Base-by-base conservation (phyloP, 495 filamentous ascomycete genomes). In the Wilcoxina mikolae region DNA sequence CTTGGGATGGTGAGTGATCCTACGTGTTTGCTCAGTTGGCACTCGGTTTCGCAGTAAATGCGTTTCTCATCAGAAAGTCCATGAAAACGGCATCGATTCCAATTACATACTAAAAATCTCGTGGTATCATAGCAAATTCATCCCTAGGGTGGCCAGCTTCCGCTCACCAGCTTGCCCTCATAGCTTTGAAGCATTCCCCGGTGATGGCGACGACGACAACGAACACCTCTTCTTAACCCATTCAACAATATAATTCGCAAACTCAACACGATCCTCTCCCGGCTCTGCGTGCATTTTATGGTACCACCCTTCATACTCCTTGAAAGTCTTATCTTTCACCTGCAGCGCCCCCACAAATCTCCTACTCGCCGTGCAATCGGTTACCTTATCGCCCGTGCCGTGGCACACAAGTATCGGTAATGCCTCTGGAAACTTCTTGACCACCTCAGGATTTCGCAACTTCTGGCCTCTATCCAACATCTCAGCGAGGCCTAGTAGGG, bases 261-360 rank as follows among this genome's bases (percentile, higher is more conserved):
- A 91, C 45, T 70, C 71, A 48, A 74, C 69, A 57, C 73, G 75
- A 55, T 78, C 73, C 18, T 84, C 68, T 26, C 73, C 66, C 54
- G 79, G 71, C 56, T 94, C 88, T 1, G 74, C 74, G 69, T 91
- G 85, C 60, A 94, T 66, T 69, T 79, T 78, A 68, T 94, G 88
- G 65, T 74, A 85, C 70, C 75, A 85, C 4, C 84, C 88, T 44
- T 85, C 80, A 62, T 90, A 94, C 5, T 70, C 60, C 71, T 75
- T 79, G 59, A 89, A 85, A 39, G 68, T 71, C 62, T 77, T 80
- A 65, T 94, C 85, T 53, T 73, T 64, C 9, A 82, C 71, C 45
- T 70, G 64, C 15, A 69, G 60, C 35, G 53, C 67, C 58, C 3
- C 77, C 78, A 25, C 74, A 71, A 20, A 82, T 63, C 2, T 60